These are phyloP conservation scores for Pseudonitzschia multiseries DNA, from an alignment of 108 stramenopile genomes.

Conservation along the genomic window DNA sequence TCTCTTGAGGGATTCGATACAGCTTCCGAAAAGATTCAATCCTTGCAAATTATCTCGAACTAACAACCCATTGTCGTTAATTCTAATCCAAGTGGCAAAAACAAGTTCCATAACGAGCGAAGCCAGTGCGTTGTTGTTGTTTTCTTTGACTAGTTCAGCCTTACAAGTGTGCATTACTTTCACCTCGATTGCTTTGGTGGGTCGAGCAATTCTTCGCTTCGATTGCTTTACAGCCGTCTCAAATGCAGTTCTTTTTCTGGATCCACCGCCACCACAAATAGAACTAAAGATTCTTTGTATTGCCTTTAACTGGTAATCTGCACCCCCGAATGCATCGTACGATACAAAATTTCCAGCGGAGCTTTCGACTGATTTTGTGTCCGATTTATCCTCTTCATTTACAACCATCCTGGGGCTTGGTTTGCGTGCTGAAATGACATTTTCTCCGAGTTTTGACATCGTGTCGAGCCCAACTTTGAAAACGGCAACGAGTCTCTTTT, in stretches of 20 bases:
- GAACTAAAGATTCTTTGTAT: slow-evolving; percentile 5
- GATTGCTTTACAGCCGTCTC: neutral
- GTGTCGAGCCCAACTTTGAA: neutral
- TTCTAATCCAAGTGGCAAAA: neutral
- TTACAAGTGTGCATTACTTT: neutral
- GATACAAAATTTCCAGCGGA: neutral
- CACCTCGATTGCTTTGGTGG: too few species aligned
- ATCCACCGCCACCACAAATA: neutral
- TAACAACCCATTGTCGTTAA: neutral
- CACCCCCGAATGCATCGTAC: slow-evolving; percentile 3
- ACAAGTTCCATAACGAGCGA: neutral
- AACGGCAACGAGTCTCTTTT: neutral
- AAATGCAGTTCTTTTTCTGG: neutral
- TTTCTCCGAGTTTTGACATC: neutral
- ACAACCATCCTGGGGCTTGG: neutral
- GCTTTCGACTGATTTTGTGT: neutral
- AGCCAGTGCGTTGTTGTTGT: neutral
- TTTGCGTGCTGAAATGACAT: neutral
- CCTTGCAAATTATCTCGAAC: neutral
- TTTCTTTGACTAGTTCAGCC: neutral
- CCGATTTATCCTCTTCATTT: neutral
- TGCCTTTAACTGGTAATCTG: neutral
- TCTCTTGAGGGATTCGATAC: slow-evolving; percentile 1
- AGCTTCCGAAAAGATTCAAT: neutral
- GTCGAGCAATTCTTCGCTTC: neutral